phyloP scores from a whole-genome alignment of 176 grass and related monocot species.

The Echinochloa phyllopogon region DNA sequence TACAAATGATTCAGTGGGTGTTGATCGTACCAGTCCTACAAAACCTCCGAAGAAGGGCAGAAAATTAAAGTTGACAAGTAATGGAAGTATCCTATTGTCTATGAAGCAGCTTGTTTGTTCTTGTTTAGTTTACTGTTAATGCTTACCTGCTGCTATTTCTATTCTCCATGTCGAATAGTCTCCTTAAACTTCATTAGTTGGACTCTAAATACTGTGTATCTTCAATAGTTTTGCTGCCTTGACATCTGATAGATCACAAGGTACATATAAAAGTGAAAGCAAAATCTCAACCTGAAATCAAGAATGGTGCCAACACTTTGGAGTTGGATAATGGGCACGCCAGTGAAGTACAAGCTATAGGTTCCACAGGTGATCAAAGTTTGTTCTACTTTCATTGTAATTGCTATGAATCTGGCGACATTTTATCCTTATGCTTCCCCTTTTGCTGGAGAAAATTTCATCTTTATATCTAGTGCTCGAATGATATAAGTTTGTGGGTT shows the following conservation, averaged over 20 bases:
- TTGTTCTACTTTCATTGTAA: slow-evolving; percentile 36
- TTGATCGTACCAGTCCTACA: slow-evolving; percentile 45
- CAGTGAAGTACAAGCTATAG: slow-evolving; percentile 36
- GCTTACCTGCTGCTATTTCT: neutral
- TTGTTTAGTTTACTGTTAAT: slow-evolving; percentile 24
- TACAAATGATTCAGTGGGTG: slow-evolving; percentile 39
- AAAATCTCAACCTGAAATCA: slow-evolving; percentile 43
- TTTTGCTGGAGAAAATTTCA: slow-evolving; percentile 10
- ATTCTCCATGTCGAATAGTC: slow-evolving; percentile 4
- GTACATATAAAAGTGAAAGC: slow-evolving; percentile 56
- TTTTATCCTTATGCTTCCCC: slow-evolving; percentile 16
- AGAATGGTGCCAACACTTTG: slow-evolving; percentile 46
- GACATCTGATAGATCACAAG: slow-evolving; percentile 57
- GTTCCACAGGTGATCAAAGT: slow-evolving; percentile 43
- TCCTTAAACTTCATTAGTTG: slow-evolving; percentile 8
- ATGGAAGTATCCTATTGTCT: slow-evolving; percentile 66
- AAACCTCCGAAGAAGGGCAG: slow-evolving; percentile 70
- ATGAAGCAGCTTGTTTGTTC: slow-evolving; percentile 35
- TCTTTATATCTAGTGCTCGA: slow-evolving; percentile 13
- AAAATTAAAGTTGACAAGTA: slow-evolving; percentile 62
- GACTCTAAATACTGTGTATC: neutral
- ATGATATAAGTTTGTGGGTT: neutral
- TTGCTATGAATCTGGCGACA: neutral
- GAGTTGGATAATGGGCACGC: slow-evolving; percentile 41
- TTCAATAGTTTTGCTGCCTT: slow-evolving; percentile 41